Evolutionary conservation across 2,329 filamentous ascomycete species (phyloP), one percentile per base, ranked within the genome.

Genomic region (Fusarium sp.): DNA sequence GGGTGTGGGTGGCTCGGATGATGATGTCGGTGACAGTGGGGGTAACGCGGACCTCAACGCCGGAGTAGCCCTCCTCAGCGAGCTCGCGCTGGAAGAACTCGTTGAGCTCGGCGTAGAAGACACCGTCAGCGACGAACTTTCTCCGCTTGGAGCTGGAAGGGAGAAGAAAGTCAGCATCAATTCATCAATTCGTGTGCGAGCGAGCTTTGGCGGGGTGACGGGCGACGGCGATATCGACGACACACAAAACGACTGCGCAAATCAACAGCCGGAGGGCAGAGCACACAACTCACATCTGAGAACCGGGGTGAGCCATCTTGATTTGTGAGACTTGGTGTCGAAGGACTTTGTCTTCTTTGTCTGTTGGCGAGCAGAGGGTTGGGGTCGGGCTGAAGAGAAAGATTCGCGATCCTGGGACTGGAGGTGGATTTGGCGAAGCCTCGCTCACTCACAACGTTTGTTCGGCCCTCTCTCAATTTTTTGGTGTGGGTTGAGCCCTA

Each of bases 61-160:
- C 96, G 64, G 96, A 99, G 91, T 99, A 99, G 80, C 96, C 96
- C 88, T 99, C 96, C 91, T 99, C 96, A 83, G 96, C 96, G 83
- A 99, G 89, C 88, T 99, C 96, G 85, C 96, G 95, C 90, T 98
- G 96, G 93, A 99, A 99, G 92, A 99, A 99, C 89, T 99, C 96
- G 91, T 99, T 99, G 85, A 99, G 88, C 88, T 99, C 96, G 88
- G 96, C 96, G 86, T 97, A 99, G 93, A 99, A 99, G 81, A 99
- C 96, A 91, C 96, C 96, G 86, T 99, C 96, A 78, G 91, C 92
- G 83, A 95, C 91, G 87, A 94, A 95, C 90, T 95, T 95, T 89
- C 92, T 92, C 85, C 91, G 86, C 91, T 95, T 95, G 84, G 91
- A 94, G 85, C 92, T 94, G 81, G 36, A 75, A 70, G 61, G 65